A percentile compares a stretch with the other conserved stretches of the same genome.
Evolutionary conservation across 208 protist genomes (phyloP).

Genomic region (Trypanosoma avium): DNA sequence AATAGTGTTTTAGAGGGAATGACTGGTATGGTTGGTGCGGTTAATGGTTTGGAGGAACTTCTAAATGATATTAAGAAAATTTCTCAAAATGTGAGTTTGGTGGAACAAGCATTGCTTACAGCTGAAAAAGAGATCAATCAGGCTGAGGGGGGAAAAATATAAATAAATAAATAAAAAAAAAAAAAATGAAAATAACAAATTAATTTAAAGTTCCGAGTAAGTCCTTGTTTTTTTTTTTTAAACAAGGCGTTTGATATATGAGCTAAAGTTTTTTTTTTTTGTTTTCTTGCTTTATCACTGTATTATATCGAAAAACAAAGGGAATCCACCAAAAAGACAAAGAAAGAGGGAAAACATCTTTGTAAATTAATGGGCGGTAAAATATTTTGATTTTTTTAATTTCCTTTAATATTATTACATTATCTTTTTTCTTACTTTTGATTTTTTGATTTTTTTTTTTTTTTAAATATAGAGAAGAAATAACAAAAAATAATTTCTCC

Average conservation of each 20-base stretch:
- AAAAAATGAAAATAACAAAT: too few relatives aligned
- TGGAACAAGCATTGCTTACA: background rate
- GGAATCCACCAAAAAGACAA: too few relatives aligned
- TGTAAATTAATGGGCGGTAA: too few relatives aligned
- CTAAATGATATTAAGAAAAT: conserved; percentile 13
- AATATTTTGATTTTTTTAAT: too few relatives aligned
- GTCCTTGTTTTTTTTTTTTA: too few relatives aligned
- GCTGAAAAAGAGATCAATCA: background rate
- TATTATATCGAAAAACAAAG: too few relatives aligned
- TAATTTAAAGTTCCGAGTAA: too few relatives aligned
- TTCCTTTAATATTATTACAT: background rate
- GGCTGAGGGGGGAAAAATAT: background rate
- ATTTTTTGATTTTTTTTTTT: background rate
- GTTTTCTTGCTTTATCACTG: too few relatives aligned
- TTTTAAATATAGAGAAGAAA: background rate
- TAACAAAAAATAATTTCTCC: background rate
- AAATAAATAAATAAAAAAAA: background rate
- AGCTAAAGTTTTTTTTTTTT: too few relatives aligned
- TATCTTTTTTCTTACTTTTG: background rate
- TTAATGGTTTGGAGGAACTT: conserved; percentile 12
- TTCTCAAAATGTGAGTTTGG: conserved; percentile 9
- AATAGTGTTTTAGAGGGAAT: conserved; percentile 3
- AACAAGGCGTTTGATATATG: too few relatives aligned
- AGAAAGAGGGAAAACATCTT: too few relatives aligned
- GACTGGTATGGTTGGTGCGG: background rate